Base-by-base conservation (phyloP, 2,329 filamentous ascomycete species). In the Claviceps monticola region DNA sequence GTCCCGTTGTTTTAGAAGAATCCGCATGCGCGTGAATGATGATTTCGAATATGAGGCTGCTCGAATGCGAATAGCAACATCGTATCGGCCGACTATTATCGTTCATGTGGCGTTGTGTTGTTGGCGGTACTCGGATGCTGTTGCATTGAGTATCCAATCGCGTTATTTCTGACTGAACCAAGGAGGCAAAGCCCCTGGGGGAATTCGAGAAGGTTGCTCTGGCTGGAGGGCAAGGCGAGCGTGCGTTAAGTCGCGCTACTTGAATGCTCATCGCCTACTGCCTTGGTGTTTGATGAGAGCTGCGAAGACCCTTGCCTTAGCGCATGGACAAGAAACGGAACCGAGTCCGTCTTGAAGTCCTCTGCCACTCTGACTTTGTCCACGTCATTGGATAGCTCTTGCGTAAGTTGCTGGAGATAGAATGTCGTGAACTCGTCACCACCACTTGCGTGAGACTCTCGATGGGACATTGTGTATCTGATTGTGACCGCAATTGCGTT, bases 331-430 rank as follows among this genome's bases (percentile, higher is more conserved):
- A 89, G 73, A 61, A 87, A 75, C 5, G 74, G 72, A 34, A 88
- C 74, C 3, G 78, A 77, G 49, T 80, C 79, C 53, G 71, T 71
- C 61, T 79, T 82, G 68, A 88, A 90, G 66, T 89, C 86, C 58
- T 80, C 78, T 9, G 85, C 82, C 7, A 60, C 66, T 56, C 85
- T 79, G 55, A 88, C 72, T 64, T 80, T 80, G 68, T 87, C 81
- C 39, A 90, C 73, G 62, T 89, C 86, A 57, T 88, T 82, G 13
- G 82, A 79, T 52, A 90, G 80, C 63, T 89, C 85, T 49, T 74
- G 71, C 0, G 85, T 86, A 5, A 81, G 71, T 54, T 78, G 80
- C 59, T 84, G 80, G 46, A 89, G 75, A 64, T 88, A 88, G 63
- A 80, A 83, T 9, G 79, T 71, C 8, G 75, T 71, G 66, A 87